Percentiles rank a stretch among this genome's conserved stretches.
phyloP scores from a whole-genome alignment of 164 flowering plant genomes.

The Piper betle region DNA sequence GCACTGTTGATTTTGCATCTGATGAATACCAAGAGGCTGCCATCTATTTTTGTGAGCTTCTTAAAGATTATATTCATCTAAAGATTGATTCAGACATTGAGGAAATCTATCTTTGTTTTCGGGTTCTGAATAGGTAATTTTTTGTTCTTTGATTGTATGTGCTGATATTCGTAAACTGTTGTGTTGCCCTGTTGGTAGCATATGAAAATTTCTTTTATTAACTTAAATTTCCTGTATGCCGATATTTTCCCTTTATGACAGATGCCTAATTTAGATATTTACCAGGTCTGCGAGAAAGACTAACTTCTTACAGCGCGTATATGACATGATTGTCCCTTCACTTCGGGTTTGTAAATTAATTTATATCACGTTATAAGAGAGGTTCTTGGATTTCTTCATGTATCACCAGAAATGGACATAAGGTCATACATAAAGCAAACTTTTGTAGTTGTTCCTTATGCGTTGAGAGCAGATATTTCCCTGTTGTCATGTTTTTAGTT shows the following conservation, averaged over 20 bases:
- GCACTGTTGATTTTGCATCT: conserved; percentile 15
- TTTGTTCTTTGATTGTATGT: background rate
- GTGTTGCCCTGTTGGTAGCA: too few species aligned
- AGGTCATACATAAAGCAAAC: too few species aligned
- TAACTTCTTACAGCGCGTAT: background rate
- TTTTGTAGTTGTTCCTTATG: too few species aligned
- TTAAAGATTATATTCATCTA: conserved; percentile 58
- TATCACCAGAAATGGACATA: too few species aligned
- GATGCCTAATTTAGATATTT: background rate
- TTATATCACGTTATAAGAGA: too few species aligned
- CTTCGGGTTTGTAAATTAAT: background rate
- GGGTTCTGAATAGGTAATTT: conserved; percentile 67
- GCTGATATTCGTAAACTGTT: too few species aligned
- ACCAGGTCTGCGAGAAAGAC: background rate
- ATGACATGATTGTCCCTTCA: background rate
- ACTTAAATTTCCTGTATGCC: too few species aligned
- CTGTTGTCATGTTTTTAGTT: too few species aligned
- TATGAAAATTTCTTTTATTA: too few species aligned
- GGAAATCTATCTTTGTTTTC: conserved; percentile 65
- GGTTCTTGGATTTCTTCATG: too few species aligned
- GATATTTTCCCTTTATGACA: background rate
- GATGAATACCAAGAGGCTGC: conserved; percentile 33
- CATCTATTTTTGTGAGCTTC: conserved; percentile 45
- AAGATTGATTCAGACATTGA: conserved; percentile 70
- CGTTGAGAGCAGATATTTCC: too few species aligned